Evolutionary conservation across 331 rosid genomes (phyloP), one percentile per base, ranked within the genome.

Genomic region (Pyracantha coccinea): DNA sequence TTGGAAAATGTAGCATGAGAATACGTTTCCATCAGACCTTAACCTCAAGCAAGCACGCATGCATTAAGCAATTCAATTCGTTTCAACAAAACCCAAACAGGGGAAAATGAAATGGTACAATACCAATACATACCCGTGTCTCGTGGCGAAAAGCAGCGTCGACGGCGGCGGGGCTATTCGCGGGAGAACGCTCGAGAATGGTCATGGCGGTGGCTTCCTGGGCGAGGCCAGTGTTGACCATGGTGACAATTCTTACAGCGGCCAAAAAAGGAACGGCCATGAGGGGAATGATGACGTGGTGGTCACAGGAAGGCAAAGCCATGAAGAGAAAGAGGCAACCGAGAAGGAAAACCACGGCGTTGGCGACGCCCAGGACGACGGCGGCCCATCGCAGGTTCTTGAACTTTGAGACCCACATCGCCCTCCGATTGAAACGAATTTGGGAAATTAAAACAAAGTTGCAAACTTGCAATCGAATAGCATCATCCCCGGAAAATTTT

Each of bases 201-300:
- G 73, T 54, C 57, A 60, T 78, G 71, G 90, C 93, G 19, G 89
- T 82, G 63, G 85, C 84, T 69, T 73, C 83, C 75, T 88, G 90
- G 27, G 89, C 89, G 14, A 84, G 58, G 29, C 85, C 90, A 20
- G 80, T 80, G 64, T 68, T 83, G 20, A 84, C 78, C 85, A 85
- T 82, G 77, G 80, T 72, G 68, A 45, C 68, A 23, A 88, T 79
- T 60, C 89, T 77, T n/a, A 86, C 21, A 50, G 73, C 74, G 7
- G 93, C 81, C 45, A 44, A 68, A 17, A 77, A 2, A 7, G 86
- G 69, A 3, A 86, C 82, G 4, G 61, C 81, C 45, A 60, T 41
- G 41, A 86, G 76, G 1, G 87, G 87, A 24, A 80, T 4, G 47
- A 60, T 25, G 53, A 75, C 12, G 4, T 24, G 82, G 70, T 63